Evolutionary conservation across 768 basidiomycete species (phyloP), one percentile per base, ranked within the genome.

Genomic region (Leucosporidium scottii): DNA sequence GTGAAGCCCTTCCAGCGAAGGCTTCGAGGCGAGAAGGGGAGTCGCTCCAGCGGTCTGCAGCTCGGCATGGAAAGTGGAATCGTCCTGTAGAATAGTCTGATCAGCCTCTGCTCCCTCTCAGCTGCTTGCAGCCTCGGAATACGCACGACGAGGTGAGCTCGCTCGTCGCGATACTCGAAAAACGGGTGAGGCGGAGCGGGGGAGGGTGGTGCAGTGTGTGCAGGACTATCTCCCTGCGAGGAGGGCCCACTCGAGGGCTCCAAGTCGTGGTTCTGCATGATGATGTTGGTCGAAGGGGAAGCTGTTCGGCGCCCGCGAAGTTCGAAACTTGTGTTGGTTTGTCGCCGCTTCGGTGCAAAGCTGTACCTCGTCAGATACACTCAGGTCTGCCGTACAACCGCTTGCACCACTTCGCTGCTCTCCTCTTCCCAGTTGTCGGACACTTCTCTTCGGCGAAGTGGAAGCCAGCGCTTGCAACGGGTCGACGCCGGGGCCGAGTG

Each of bases 1-100:
- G 28, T 58, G 13, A 4, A 64, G 64, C 21, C 54, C 50, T 36
- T 27, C n/a, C 21, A 67, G 51, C 8, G 62, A 51, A 66, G 62
- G 13, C 48, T 36, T 71, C 70, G 66, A 71, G 17, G 1, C 44
- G 60, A 7, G 70, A 64, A 10, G 61, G 64, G 27, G 62, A n/a
- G 15, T 57, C 18, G 31, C 31, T 44, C 39, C 51, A 53, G 39
- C 63, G 5, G 61, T 68, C 1, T 66, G 70, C 4, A 72, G 61
- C 31, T 72, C 70, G 1, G 64, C 59, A 8, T 59, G 64, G 59
- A 72, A 72, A 9, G 71, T 65, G 23, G 59, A 59, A 1, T 51
- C 59, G 55, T 72, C 71, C 68, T 69, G 55, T 0, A 10, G 2
- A 18, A 5, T 2, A 49, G 18, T 8, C 15, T 3, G 31, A 28